Base-by-base conservation (phyloP, 306 rosid genomes). In the Abrus pulchellus region DNA sequence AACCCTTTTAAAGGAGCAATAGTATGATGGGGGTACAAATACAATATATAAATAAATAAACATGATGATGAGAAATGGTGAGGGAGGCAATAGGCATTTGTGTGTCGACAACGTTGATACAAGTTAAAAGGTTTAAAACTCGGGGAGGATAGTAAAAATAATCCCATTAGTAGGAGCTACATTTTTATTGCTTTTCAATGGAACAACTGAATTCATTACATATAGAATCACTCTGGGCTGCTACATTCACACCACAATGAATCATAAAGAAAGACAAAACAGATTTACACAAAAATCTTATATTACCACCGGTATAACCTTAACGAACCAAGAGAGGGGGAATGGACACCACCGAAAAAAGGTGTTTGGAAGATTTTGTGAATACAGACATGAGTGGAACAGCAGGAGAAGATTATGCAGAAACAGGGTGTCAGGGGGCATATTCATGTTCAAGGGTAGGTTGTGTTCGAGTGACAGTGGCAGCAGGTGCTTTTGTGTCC, bases 361-460 rank as follows among this genome's bases (percentile, higher is more conserved):
- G 88, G 88, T 69, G 85, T 61, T 48, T 48, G 29, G 85, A 87
- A 52, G 79, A 77, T 80, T 68, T 79, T 77, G 66, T 87, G 90
- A 74, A 57, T 75, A 66, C 85, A 77, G 83, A 79, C 52, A 43
- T 83, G 85, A 79, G 74, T 86, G 60, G 60, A 64, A 59, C 30
- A 48, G 87, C 47, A 53, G 59, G 29, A 49, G 83, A 65, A 62
- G 78, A 79, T 79, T 82, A 82, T 76, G 84, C 87, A 84, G 72
- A 85, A 72, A 77, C 53, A 44, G 41, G 5, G 69, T 38, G 50
- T 88, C 85, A 91, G 36, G 98, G 97, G 28, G 88, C 92, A 54
- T 91, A 90, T 83, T 90, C 98, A 45, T 87, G 90, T 86, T 93
- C 98, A 1, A 93, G 89, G 30, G 87, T 68, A 1, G 98, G 98